Evolutionary conservation across 768 basidiomycete genomes (phyloP), one percentile per base, ranked within the genome.

Genomic region (Paxillus ammoniavirescens): DNA sequence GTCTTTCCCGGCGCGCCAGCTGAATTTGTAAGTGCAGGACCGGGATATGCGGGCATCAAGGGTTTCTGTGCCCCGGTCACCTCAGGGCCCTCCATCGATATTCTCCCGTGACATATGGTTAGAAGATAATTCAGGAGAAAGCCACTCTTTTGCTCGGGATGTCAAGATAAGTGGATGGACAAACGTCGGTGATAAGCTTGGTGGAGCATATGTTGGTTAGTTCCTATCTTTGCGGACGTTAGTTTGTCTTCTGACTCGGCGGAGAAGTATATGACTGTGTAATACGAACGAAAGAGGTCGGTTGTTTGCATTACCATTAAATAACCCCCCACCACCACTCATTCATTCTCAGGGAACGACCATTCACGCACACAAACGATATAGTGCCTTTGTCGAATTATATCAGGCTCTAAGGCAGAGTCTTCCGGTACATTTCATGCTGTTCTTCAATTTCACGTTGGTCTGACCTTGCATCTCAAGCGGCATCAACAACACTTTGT

Each of bases 91-190:
- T 5, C 77, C 80, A 7, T 87, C 84, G 0, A 69, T 88, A 17
- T 83, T 84, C 62, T 86, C 84, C 0, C 76, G 74, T 13, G 87
- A 88, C 42, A 90, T 89, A 23, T 89, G 83, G 78, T 73, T 89
- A 8, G 81, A 76, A 0, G 86, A 89, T 56, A 82, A 82, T 53
- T 75, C 73, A 0, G 82, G 82, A 0, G 74, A 77, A 50, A 80
- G 78, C 45, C 63, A 66, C 0, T 74, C 79, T 2, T 89, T 90
- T 60, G 81, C 88, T 4, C 77, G 81, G 47, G 80, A 83, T 62
- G 86, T 89, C 4, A 73, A 74, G 46, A 84, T 89, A 17, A 73
- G 73, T 9, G 88, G 87, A 0, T 89, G 87, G 87, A 84, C 82
- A 15, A 82, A 76, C 56, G 87, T 90, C 7, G 87, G 87, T 1